Percentiles rank a stretch among this genome's conserved stretches.
Conservation (phyloP, 768 basidiomycete genomes). For the Postia placenta region DNA sequence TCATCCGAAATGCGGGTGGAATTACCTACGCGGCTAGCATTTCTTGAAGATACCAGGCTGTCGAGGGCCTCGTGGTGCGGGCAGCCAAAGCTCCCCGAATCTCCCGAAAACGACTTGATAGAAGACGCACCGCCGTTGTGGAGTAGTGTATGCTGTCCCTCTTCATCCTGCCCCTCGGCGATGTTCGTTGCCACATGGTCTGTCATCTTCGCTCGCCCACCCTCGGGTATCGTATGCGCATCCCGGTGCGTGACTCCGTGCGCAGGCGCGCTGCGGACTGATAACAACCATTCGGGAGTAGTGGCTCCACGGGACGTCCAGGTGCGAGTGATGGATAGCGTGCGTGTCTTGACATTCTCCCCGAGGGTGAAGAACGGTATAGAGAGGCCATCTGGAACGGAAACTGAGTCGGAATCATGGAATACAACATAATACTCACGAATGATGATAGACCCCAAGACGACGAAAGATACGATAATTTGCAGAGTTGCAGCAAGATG, state of each 20-base stretch:
- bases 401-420: not conserved
- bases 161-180: not conserved
- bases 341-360: constrained; percentile 38
- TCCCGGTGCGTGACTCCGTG: not conserved
- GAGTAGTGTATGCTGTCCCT: not conserved
- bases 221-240: not conserved
- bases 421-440: constrained; percentile 40
- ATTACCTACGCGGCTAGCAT: not conserved
- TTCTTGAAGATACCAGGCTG: not conserved
- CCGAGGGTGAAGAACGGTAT: constrained; percentile 62
- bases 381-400: constrained; percentile 52
- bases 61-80: not conserved
- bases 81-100: not conserved
- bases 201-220: not conserved
- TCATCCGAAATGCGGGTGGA: not conserved
- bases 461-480: constrained; percentile 84
- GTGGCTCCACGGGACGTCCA: constrained; percentile 28
- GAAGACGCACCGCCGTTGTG: not conserved
- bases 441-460: constrained; percentile 78
- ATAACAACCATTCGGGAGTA: constrained; percentile 42
- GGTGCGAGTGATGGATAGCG: constrained; percentile 39
- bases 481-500: constrained; percentile 66
- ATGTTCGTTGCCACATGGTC: not conserved
- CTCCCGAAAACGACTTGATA: too few species aligned
- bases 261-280: constrained; percentile 15